Evolutionary conservation across 2,329 filamentous ascomycete genomes (phyloP), one percentile per base, ranked within the genome.

Genomic region (Beauveria medogensis): DNA sequence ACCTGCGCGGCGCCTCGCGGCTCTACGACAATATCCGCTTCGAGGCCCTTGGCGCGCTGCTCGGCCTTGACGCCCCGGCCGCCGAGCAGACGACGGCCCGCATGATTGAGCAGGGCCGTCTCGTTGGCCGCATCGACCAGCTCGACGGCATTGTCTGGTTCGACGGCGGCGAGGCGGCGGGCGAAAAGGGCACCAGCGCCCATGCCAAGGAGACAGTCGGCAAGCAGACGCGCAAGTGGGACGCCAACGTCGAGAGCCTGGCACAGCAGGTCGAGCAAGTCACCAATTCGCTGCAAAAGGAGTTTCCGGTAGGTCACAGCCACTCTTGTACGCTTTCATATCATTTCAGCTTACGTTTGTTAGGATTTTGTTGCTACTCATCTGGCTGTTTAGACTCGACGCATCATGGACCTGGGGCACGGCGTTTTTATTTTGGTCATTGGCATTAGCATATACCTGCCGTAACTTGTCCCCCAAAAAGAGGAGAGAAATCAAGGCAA

Each of bases 51-150:
- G 94, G 88, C 0, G 77, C 81, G 44, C 81, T 97, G 43, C 78
- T 99, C 16, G 92, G 90, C 0, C 80, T 97, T 5, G 85, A 90
- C 62, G 85, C 84, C 0, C 89, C 90, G 56, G 89, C 87, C 72
- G 93, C 93, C 3, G 94, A 99, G 78, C 87, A 89, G 62, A 97
- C 94, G 59, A 94, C 93, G 14, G 92, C 93, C 5, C 83, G 86
- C 67, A 99, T 99, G 94, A 91, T 99, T 68, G 92, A 97, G 78
- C 92, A 97, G 74, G 92, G 91, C 10, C 86, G 94, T 37, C 76
- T 99, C 56, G 84, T 88, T 3, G 94, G 93, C 8, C 86, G 88
- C 61, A 97, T 99, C 69, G 93, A 99, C 74, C 94, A 99, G 78
- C 92, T 99, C 61, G 90, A 92, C 61, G 83, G 89, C 16, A 78